Base-by-base conservation (phyloP, 169 alveolate genomes). In the Cystoisospora suis region DNA sequence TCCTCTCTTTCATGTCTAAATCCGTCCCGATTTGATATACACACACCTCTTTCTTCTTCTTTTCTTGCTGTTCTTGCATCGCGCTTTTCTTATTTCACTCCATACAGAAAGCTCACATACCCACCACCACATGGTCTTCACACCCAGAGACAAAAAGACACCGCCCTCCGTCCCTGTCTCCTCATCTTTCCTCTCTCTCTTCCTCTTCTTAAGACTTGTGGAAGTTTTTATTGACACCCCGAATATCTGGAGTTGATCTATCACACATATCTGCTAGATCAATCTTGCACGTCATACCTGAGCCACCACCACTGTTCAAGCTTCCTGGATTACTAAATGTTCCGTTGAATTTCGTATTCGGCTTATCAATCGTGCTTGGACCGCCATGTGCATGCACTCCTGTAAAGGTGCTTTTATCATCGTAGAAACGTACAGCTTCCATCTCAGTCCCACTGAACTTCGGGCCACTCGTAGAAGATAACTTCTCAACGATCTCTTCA, bases 321-420 rank as follows among this genome's bases (percentile, higher is more conserved):
- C 42, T n/a, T 65, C 44, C 77, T 3, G 20, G 7, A 34, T 86
- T 15, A 4, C 61, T n/a, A 85, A 85, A 85, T 36, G 47, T 29
- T 2, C 46, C 36, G 27, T 58, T 85, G 53, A 91, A 93, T 34
- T 89, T 89, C 36, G 90, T 94, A 90, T 61, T 61, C 53, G 93
- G 93, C 92, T 94, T 94, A 89, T 96, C 98, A 77, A 95, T 72
- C 34, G 96, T 96, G 7, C 96, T 88, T 29, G 98, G 99, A 23
- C 98, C 98, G 32, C 98, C 98, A 44, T 95, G 93, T 42, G 96
- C 97, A 86, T 96, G 97, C 45, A 96, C 97, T 27, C 98, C 98
- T 29, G 98, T 97, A 91, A 95, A 97, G 58, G 95, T 90, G 87
- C 95, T 91, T 83, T 96, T 96, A 93, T 96, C 98, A 65, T 96